Evolutionary conservation across 1,139 yeast species (phyloP).

Genomic region (Candida buenavistaensis): DNA sequence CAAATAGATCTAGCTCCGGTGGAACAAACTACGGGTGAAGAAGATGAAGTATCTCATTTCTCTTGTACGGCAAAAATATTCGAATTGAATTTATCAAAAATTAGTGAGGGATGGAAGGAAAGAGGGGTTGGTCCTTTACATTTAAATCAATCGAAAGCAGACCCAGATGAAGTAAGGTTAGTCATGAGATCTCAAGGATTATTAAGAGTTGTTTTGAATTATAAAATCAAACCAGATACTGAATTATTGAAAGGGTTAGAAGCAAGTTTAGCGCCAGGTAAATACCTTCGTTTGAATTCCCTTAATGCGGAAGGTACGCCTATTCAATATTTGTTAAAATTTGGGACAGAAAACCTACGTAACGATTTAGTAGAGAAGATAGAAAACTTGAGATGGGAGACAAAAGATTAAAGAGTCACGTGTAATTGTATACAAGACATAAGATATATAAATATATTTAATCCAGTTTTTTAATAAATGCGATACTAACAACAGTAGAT

Average conservation of each 20-base stretch:
- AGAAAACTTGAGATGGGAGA: conserved; percentile 31
- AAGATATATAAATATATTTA: conserved; percentile 3
- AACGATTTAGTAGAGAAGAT: conserved; percentile 57
- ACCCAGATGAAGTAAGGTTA: conserved; percentile 46
- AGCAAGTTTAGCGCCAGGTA: conserved; percentile 76
- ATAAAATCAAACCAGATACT: conserved; percentile 58
- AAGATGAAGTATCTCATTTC: conserved; percentile 70
- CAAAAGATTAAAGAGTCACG: conserved; percentile 2
- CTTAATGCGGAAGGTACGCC: conserved; percentile 58
- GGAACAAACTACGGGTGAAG: conserved; percentile 81
- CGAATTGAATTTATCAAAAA: conserved; percentile 63
- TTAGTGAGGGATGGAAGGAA: conserved; percentile 89
- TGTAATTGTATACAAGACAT: background rate
- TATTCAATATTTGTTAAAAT: conserved; percentile 78
- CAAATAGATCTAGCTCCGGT: conserved; percentile 55
- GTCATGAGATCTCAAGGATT: conserved; percentile 93
- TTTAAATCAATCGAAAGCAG: conserved; percentile 57
- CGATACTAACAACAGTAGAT: conserved; percentile 82
- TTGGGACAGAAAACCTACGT: conserved; percentile 63
- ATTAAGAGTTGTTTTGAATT: conserved; percentile 77
- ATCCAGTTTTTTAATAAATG: conserved; percentile 50
- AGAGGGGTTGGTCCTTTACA: conserved; percentile 88
- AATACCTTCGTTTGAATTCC: conserved; percentile 68
- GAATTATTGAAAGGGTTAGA: conserved; percentile 77
- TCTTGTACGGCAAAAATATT: conserved; percentile 78